A percentile compares a stretch with the other conserved stretches of the same genome.
These are phyloP conservation scores for Carex arenaria DNA, from an alignment of 202 grass and related monocot genomes.

Conservation along the genomic window DNA sequence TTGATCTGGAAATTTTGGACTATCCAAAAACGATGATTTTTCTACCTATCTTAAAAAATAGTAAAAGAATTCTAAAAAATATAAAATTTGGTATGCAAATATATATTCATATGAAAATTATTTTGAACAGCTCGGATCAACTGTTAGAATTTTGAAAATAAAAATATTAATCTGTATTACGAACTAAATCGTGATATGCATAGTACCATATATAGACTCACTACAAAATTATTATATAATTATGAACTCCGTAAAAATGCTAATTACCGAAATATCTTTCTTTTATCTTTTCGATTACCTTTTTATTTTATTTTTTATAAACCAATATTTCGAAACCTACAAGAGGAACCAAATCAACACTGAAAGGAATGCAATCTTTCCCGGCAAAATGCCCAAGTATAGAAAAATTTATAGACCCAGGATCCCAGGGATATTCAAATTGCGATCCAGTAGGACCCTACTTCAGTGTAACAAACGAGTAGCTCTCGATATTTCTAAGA, in stretches of 20 bases:
- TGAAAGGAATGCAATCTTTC: background rate
- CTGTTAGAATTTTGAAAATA: too few species aligned
- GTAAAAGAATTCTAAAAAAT: too few species aligned
- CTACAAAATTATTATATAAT: background rate
- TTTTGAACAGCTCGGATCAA: too few species aligned
- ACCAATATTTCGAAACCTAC: background rate
- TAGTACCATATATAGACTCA: too few species aligned
- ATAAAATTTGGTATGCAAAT: too few species aligned
- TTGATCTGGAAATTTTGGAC: too few species aligned
- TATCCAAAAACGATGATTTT: too few species aligned
- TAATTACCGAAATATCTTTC: background rate
- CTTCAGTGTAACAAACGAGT: background rate
- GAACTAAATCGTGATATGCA: too few species aligned
- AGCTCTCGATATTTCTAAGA: background rate
- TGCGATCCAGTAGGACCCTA: background rate
- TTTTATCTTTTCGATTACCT: background rate
- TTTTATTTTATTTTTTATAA: background rate
- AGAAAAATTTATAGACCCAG: background rate
- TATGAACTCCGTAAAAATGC: background rate
- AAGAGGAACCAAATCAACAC: background rate
- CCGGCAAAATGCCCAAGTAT: background rate
- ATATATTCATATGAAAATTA: too few species aligned
- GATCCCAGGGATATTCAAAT: too few species aligned
- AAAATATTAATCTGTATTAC: too few species aligned
- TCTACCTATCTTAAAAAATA: too few species aligned